Evolutionary conservation across 1,284 basidiomycete genomes (phyloP), one percentile per base, ranked within the genome.

Genomic region (Malassezia vespertilionis): DNA sequence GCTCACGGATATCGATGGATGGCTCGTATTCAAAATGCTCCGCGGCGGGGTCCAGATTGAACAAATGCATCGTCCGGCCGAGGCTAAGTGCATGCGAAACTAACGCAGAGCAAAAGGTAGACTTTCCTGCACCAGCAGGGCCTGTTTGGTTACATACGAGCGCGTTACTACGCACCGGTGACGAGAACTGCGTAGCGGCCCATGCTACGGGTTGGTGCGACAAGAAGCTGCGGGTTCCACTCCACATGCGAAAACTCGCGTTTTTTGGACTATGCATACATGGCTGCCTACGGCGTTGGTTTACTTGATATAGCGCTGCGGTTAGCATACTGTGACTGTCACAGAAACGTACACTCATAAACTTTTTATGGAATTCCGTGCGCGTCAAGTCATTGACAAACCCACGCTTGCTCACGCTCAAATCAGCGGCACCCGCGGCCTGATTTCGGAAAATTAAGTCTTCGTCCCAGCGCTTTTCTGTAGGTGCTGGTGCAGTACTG

Each of bases 11-110:
- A 73, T 99, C 91, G 58, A 99, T 84, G 15, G 79, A 79, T 2
- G 93, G 93, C 58, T 84, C 82, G 67, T 89, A 86, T 72, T 96
- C 89, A 71, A 95, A 95, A 48, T 83, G 82, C 53, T 86, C 82
- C 0, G 93, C 93, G 0, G 93, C 93, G 7, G 93, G 93, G 72
- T 97, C 93, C 56, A 97, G 80, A 73, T 97, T 99, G 72, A 97
- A 86, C 43, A 96, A 81, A 75, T 97, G 89, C 0, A 82, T 84
- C 1, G 82, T 81, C 6, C 93, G 80, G 52, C 82, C 84, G 36
- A 87, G 77, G 0, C 84, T 79, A 53, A 80, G 81, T 5, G 96
- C 81, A 74, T 97, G 91, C 2, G 86, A 89, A 52, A 97, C 79
- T 61, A 97, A 80, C 0, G 88, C 80, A 3, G 79, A 77, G 65